phyloP scores from a whole-genome alignment of 257 asterid genomes.

The Nicotiana paniculata region DNA sequence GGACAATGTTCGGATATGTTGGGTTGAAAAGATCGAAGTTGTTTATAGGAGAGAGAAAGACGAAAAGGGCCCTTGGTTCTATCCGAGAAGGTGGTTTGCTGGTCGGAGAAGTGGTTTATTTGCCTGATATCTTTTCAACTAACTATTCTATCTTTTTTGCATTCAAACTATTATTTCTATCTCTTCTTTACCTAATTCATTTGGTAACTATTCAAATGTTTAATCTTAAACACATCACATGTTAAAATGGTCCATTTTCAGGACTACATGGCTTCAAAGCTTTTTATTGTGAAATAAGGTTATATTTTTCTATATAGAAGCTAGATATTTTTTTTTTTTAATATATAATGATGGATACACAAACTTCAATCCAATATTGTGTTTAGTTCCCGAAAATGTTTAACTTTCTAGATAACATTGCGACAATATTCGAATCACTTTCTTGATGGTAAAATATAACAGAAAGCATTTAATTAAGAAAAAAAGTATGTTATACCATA shows the following conservation, averaged over 20 bases:
- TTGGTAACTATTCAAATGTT: background rate
- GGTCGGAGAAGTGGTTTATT: too few relatives aligned
- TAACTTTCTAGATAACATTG: too few relatives aligned
- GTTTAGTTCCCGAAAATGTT: too few relatives aligned
- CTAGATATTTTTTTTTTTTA: too few relatives aligned
- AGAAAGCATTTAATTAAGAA: background rate
- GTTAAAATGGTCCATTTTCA: background rate
- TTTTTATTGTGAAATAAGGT: background rate
- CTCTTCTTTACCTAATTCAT: background rate
- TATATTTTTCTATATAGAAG: too few relatives aligned
- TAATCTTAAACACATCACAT: background rate
- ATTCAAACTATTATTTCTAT: background rate
- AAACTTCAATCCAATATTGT: background rate
- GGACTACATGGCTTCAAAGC: background rate
- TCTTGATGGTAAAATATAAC: background rate
- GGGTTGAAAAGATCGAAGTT: too few relatives aligned
- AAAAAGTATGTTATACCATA: background rate
- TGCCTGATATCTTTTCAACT: background rate
- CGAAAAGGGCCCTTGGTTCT: too few relatives aligned
- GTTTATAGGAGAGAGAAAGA: too few relatives aligned
- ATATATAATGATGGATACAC: background rate
- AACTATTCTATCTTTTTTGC: background rate
- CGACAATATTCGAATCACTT: background rate
- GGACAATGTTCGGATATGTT: too few relatives aligned
- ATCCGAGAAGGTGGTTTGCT: too few relatives aligned